Evolutionary conservation across 2,329 filamentous ascomycete species (phyloP).

Genomic region (Alternaria gaisen): DNA sequence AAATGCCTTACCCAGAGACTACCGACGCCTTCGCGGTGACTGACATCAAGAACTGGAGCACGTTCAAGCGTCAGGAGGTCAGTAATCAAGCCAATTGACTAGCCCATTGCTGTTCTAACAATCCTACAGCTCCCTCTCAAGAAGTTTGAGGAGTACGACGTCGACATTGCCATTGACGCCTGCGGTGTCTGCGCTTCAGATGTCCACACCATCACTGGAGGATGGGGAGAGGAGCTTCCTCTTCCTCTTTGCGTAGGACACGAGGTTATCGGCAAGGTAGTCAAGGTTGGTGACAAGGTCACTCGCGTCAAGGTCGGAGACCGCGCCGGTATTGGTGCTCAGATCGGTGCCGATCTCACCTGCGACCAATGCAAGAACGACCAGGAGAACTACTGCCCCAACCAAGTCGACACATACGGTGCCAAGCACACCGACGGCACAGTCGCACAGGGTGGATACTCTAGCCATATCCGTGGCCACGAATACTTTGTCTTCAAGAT

Average conservation of each 20-base stretch:
- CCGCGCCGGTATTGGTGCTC: slow-evolving; percentile 61
- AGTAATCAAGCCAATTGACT: slow-evolving; percentile 16
- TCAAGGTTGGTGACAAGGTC: slow-evolving; percentile 61
- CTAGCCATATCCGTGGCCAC: slow-evolving; percentile 74
- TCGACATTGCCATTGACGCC: slow-evolving; percentile 84
- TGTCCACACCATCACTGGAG: slow-evolving; percentile 61
- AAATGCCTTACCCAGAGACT: slow-evolving; percentile 62
- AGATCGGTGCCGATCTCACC: slow-evolving; percentile 60
- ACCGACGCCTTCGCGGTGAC: slow-evolving; percentile 60
- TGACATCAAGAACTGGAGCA: slow-evolving; percentile 68
- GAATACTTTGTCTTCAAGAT: slow-evolving; percentile 81
- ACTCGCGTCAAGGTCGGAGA: slow-evolving; percentile 58
- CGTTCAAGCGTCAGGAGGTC: slow-evolving; percentile 66
- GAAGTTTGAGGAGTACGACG: slow-evolving; percentile 84
- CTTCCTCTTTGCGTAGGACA: slow-evolving; percentile 73
- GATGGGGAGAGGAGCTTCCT: slow-evolving; percentile 71
- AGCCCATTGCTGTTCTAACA: slow-evolving; percentile 20
- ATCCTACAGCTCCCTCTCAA: slow-evolving; percentile 75
- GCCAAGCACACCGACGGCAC: slow-evolving; percentile 65
- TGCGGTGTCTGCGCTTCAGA: slow-evolving; percentile 60
- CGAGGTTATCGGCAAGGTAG: slow-evolving; percentile 61
- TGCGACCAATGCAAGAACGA: slow-evolving; percentile 62
- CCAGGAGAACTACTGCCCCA: slow-evolving; percentile 64
- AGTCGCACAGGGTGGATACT: slow-evolving; percentile 72
- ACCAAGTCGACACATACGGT: slow-evolving; percentile 60